Base-by-base conservation (phyloP, 306 rosid genomes). In the Fragaria vesca region DNA sequence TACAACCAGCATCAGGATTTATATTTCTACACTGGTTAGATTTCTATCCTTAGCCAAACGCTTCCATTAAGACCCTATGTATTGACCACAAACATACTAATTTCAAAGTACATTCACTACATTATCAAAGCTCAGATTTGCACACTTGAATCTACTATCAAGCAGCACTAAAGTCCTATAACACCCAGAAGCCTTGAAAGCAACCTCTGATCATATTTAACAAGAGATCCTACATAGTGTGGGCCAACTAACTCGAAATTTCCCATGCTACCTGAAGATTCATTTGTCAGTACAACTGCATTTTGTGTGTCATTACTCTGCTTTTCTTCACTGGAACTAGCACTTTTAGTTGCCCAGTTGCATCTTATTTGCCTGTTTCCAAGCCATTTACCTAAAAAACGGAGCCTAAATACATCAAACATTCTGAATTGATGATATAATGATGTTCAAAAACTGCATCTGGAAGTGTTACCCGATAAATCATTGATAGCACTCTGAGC, bases 401-500 rank as follows among this genome's bases (percentile, higher is more conserved):
- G 16, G 60, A 76, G n/a, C 20, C 55, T 55, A 75, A 57, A n/a
- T n/a, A 78, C 32, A 62, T 81, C 84, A 78, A 72, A 55, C 61
- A 45, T 73, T 75, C 55, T 52, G 46, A 51, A 69, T 66, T 66
- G 52, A 78, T 73, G 52, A 68, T 45, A 76, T 77, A 65, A 32
- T 28, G 60, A 72, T 28, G 61, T 61, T 38, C 3, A 21, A 47
- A 6, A 43, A 77, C 71, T 66, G 61, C 52, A 40, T 69, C 58
- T 38, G 18, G 26, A 54, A 20, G 62, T 75, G 81, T 82, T 87
- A 93, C 97, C 97, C 76, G 89, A 87, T 82, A 87, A 79, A 77
- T 90, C 93, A 78, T 93, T 93, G 58, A 93, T 93, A 72, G 97
- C 96, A 83, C 91, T 71, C 82, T 93, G 97, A 34, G 97, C 97